Percentiles rank a stretch among this genome's conserved stretches.
Conservation (phyloP, 1,139 yeast species). For the Schwanniomyces etchellsii region DNA sequence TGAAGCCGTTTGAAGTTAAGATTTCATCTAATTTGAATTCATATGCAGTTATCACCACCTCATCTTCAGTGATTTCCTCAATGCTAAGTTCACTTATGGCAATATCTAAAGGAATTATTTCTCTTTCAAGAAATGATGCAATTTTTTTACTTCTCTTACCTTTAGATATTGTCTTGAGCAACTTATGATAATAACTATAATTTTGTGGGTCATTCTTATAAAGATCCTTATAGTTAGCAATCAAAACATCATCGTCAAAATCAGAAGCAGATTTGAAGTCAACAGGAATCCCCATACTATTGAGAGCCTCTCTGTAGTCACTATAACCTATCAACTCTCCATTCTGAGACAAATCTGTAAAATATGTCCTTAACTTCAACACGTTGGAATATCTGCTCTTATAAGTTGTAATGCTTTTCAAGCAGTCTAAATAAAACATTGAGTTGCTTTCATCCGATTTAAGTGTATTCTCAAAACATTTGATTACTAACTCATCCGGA, state of each 20-base stretch:
- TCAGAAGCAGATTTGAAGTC: constrained; percentile 10
- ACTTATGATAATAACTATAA: constrained; percentile 26
- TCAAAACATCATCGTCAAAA: constrained; percentile 37
- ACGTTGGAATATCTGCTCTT: constrained; percentile 10
- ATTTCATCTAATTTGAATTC: constrained; percentile 61
- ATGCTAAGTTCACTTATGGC: constrained; percentile 63
- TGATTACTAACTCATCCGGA: constrained; percentile 54
- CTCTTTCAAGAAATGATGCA: constrained; percentile 43
- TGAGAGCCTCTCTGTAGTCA: constrained; percentile 54
- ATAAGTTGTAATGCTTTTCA: constrained; percentile 17
- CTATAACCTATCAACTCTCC: constrained; percentile 57
- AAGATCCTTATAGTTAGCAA: constrained; percentile 42
- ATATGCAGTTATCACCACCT: constrained; percentile 65
- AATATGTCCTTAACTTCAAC: constrained; percentile 35
- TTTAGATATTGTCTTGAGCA: constrained; percentile 39
- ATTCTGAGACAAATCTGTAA: constrained; percentile 44
- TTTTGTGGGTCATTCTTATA: constrained; percentile 30
- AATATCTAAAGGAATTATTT: constrained; percentile 46
- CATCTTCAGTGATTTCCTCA: constrained; percentile 67
- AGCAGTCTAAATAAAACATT: constrained; percentile 67
- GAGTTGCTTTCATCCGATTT: constrained; percentile 47
- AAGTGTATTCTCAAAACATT: constrained; percentile 54
- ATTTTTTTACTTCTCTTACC: constrained; percentile 41
- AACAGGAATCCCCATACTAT: constrained; percentile 41
- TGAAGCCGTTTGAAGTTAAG: constrained; percentile 53